Percentiles rank a stretch among this genome's conserved stretches.
phyloP scores from a whole-genome alignment of 2,329 filamentous ascomycete species.

The Scedosporium apiospermum region DNA sequence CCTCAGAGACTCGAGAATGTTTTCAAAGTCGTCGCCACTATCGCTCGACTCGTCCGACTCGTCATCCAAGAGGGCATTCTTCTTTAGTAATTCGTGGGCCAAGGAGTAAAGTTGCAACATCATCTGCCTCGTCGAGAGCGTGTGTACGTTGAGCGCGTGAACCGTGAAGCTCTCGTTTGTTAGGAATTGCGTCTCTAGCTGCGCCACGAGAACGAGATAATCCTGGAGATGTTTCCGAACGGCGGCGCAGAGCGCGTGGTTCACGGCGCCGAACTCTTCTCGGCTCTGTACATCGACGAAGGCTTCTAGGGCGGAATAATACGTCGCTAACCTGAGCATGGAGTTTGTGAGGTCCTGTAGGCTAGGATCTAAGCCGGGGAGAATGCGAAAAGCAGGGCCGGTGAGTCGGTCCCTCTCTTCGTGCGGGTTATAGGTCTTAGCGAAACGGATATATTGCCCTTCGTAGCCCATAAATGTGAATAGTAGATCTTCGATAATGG shows the following conservation, averaged over 20 bases:
- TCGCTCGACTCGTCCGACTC: slow-evolving; percentile 63
- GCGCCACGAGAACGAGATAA: slow-evolving; percentile 84
- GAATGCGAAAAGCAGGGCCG: slow-evolving; percentile 71
- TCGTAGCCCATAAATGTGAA: slow-evolving; percentile 98
- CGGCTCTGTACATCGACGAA: slow-evolving; percentile 93
- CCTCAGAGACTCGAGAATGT: slow-evolving; percentile 81
- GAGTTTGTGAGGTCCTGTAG: slow-evolving; percentile 76
- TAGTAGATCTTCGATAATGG: slow-evolving; percentile 79
- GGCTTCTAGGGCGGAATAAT: slow-evolving; percentile 82
- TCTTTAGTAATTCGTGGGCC: slow-evolving; percentile 77
- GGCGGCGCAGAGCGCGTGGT: slow-evolving; percentile 91
- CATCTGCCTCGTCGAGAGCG: slow-evolving; percentile 82
- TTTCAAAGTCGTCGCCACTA: slow-evolving; percentile 77
- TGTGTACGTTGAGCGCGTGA: slow-evolving; percentile 87
- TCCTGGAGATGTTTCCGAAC: slow-evolving; percentile 87
- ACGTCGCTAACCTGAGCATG: slow-evolving; percentile 89
- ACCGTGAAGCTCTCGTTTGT: slow-evolving; percentile 84
- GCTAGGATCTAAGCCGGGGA: slow-evolving; percentile 81
- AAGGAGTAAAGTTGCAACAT: slow-evolving; percentile 83
- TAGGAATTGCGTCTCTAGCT: slow-evolving; percentile 86
- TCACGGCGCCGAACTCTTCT: slow-evolving; percentile 88
- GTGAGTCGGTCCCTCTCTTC: slow-evolving; percentile 80
- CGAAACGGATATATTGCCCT: slow-evolving; percentile 91
- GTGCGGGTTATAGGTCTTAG: slow-evolving; percentile 69
- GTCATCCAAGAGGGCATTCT: slow-evolving; percentile 79